Conservation (phyloP, 352 stramenopile species). For the Globisporangium irregulare region DNA sequence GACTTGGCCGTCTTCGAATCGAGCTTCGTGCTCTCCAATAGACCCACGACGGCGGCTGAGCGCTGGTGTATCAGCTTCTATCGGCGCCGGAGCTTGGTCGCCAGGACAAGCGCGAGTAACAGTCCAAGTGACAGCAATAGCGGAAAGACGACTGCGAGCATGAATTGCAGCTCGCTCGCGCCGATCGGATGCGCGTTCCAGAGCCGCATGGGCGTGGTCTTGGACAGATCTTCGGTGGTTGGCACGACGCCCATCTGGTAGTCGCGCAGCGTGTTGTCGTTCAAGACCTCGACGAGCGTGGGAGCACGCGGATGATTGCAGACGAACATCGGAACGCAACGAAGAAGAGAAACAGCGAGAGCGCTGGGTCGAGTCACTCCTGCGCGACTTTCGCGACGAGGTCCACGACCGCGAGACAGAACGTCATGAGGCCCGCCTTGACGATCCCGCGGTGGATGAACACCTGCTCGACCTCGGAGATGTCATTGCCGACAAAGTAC, state of each 20-base stretch:
- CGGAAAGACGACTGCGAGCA: background rate
- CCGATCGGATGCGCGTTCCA: slow-evolving; percentile 11
- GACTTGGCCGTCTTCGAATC: background rate
- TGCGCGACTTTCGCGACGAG: slow-evolving; percentile 26
- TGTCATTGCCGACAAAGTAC: slow-evolving; percentile 22
- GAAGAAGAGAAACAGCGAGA: slow-evolving; percentile 30
- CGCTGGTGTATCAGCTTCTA: background rate
- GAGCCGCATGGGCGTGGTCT: slow-evolving; percentile 16
- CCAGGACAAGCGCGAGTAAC: background rate
- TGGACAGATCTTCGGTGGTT: background rate
- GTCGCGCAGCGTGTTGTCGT: slow-evolving; percentile 9
- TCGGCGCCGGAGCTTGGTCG: background rate
- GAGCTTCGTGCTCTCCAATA: background rate
- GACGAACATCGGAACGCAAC: slow-evolving; percentile 21
- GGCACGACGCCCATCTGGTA: slow-evolving; percentile 8
- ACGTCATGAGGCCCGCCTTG: slow-evolving; percentile 26
- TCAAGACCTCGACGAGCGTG: background rate
- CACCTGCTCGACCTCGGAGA: slow-evolving; percentile 24
- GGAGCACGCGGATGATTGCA: slow-evolving; percentile 1
- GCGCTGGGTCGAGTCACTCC: slow-evolving; percentile 32
- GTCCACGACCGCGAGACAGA: slow-evolving; percentile 31
- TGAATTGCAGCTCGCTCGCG: background rate
- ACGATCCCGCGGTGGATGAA: slow-evolving; percentile 31
- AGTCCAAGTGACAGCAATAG: slow-evolving; percentile 7
- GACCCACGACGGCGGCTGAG: background rate